phyloP scores from a whole-genome alignment of 225 moss, liverwort and hornwort species.

The Bryoerythrophyllum caledonicum region DNA sequence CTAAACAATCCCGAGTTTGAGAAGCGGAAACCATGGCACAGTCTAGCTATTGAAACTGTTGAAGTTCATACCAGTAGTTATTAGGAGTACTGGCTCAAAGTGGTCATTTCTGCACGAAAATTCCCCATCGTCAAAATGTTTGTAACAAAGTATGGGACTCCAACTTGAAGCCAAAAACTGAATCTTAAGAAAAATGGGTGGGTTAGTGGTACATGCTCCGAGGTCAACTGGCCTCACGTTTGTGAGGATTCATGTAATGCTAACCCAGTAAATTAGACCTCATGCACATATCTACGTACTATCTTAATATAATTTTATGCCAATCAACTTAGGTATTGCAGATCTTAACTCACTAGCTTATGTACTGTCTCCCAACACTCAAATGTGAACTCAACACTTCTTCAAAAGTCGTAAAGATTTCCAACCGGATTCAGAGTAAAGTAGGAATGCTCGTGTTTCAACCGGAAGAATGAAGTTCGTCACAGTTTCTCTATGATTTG shows the following conservation, averaged over 20 bases:
- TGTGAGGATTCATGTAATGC: slow-evolving; percentile 28
- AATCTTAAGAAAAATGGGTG: slow-evolving; percentile 36
- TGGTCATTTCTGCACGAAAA: too few species aligned
- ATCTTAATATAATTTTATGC: slow-evolving; percentile 15
- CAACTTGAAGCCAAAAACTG: slow-evolving; percentile 13
- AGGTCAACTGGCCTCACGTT: slow-evolving; percentile 29
- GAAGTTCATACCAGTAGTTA: not conserved
- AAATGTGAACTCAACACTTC: not conserved
- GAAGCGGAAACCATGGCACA: not conserved
- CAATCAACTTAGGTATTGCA: slow-evolving; percentile 2
- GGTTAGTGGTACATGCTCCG: slow-evolving; percentile 38
- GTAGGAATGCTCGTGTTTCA: slow-evolving; percentile 52
- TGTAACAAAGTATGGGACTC: slow-evolving; percentile 6
- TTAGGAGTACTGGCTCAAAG: not conserved
- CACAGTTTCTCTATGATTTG: slow-evolving; percentile 32
- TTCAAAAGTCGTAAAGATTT: slow-evolving; percentile 22
- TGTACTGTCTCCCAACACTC: slow-evolving; percentile 10
- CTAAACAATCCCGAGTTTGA: not conserved
- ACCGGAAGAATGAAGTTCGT: not conserved
- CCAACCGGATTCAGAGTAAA: slow-evolving; percentile 71
- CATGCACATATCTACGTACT: slow-evolving; percentile 18
- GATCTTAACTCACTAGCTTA: slow-evolving; percentile 21
- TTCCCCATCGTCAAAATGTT: not conserved
- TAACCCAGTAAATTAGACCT: slow-evolving; percentile 32
- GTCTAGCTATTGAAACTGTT: not conserved